A percentile compares a stretch with the other conserved stretches of the same genome.
These are phyloP conservation scores for Emergomyces africanus DNA, from an alignment of 2,329 filamentous ascomycete species.

Conservation along the genomic window DNA sequence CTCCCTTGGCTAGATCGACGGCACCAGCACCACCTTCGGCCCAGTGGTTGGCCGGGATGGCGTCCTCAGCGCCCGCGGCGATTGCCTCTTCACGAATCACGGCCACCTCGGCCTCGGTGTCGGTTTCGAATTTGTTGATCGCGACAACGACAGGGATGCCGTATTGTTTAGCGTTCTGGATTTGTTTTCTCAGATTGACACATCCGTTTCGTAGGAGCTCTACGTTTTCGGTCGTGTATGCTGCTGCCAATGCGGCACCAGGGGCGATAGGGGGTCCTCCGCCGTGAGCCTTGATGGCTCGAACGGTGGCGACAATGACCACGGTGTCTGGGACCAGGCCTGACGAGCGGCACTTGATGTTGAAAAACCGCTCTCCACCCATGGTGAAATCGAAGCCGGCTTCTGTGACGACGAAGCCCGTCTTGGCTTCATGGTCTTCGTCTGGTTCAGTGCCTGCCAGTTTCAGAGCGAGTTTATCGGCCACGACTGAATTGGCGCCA, in stretches of 20 bases:
- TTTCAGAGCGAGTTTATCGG: constrained; percentile 91
- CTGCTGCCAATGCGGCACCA: constrained; percentile 68
- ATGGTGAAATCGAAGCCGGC: constrained; percentile 99
- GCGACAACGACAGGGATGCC: constrained; percentile 91
- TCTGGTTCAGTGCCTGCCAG: constrained; percentile 87
- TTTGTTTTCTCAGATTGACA: constrained; percentile 91
- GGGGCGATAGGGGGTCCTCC: constrained; percentile 89
- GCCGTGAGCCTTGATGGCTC: constrained; percentile 92
- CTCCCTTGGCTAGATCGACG: constrained; percentile 72
- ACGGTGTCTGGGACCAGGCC: constrained; percentile 87
- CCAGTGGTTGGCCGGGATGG: constrained; percentile 92
- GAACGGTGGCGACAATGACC: constrained; percentile 88
- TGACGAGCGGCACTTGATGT: constrained; percentile 97
- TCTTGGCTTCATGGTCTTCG: constrained; percentile 69
- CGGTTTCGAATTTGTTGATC: constrained; percentile 92
- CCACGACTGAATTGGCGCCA: constrained; percentile 87
- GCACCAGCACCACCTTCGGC: constrained; percentile 87
- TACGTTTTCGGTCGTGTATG: constrained; percentile 88
- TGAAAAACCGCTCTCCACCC: constrained; percentile 99
- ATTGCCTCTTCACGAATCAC: constrained; percentile 85
- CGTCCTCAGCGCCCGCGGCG: constrained; percentile 83
- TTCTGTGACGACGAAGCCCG: constrained; percentile 90
- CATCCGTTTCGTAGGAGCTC: constrained; percentile 83
- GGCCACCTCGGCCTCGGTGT: constrained; percentile 82
- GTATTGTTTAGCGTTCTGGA: constrained; percentile 75